Evolutionary conservation across 768 basidiomycete species (phyloP), one percentile per base, ranked within the genome.

Genomic region (Cystobasidium tubakii): DNA sequence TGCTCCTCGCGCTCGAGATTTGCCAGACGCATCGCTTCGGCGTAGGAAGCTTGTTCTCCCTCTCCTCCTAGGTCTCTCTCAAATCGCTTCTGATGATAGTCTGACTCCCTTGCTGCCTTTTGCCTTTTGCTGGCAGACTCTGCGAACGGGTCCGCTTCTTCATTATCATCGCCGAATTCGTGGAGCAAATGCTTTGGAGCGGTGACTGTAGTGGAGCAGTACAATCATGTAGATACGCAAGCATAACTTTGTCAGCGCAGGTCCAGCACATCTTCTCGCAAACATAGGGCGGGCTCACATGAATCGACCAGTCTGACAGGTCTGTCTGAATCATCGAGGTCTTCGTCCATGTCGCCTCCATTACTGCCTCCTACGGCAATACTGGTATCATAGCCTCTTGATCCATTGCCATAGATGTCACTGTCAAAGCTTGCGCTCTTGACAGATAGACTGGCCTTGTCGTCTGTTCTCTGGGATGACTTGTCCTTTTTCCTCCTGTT

Each of bases 141-240:
- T 64, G 90, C 91, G 66, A 83, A 83, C 9, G 79, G 81, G 79
- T 92, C 92, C 25, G 90, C 91, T 81, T 94, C 91, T 79, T 90
- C 82, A 82, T 94, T 86, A 79, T 97, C 95, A 80, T 93, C 92
- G 78, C 97, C 94, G 76, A 98, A 96, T 82, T 98, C 96, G 81
- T 92, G 86, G 46, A 98, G 86, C 66, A 98, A 85, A 74, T 98
- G 93, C 83, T 91, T 94, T 15, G 93, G 92, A 54, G 86, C 95
- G 75, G 93, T 92, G 82, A 76, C 78, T 79, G 75, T 23, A 42
- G 13, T 1, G 53, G 21, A 17, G 36, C 7, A 55, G 15, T 7
- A 29, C 29, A 29, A 21, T 27, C 12, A 12, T 21, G 21, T n/a
- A 15, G 7, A 13, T 39, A 42, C 17, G 46, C 1, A 44, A 10